Evolutionary conservation across 1,139 yeast genomes (phyloP).

Genomic region (Tardiomyces blankii): DNA sequence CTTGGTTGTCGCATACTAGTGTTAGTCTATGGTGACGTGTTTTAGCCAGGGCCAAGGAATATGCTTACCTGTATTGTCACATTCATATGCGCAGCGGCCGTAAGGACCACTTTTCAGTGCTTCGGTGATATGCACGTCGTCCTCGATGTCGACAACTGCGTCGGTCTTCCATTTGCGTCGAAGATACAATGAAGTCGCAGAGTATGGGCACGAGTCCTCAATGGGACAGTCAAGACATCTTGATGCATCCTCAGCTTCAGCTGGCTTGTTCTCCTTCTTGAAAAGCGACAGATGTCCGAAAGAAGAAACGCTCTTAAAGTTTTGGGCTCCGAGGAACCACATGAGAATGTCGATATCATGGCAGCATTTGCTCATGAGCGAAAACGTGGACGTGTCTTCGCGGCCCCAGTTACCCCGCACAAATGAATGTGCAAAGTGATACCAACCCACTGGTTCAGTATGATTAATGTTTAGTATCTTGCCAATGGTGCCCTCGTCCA

Average conservation of each 20-base stretch:
- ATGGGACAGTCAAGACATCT: slow-evolving; percentile 14
- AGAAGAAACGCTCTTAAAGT: slow-evolving; percentile 14
- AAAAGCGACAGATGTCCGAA: slow-evolving; percentile 17
- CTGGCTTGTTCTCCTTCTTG: slow-evolving; percentile 16
- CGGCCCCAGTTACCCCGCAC: slow-evolving; percentile 22
- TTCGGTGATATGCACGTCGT: slow-evolving; percentile 12
- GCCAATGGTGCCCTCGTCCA: slow-evolving; percentile 16
- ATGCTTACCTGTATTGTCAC: slow-evolving; percentile 13
- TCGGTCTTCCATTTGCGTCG: slow-evolving; percentile 9
- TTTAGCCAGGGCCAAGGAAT: no score
- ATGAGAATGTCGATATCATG: slow-evolving; percentile 19
- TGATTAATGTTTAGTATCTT: slow-evolving; percentile 18
- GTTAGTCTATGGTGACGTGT: no score
- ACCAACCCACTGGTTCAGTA: slow-evolving; percentile 23
- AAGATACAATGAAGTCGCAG: slow-evolving; percentile 16
- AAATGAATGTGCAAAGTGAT: slow-evolving; percentile 21
- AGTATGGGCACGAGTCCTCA: slow-evolving; percentile 15
- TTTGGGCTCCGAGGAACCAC: slow-evolving; percentile 17
- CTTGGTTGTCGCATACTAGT: slow-evolving; percentile 17
- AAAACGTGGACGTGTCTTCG: slow-evolving; percentile 14
- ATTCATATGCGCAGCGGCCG: slow-evolving; percentile 18
- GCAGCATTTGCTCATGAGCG: slow-evolving; percentile 22
- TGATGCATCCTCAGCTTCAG: slow-evolving; percentile 12
- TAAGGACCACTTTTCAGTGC: slow-evolving; percentile 16
- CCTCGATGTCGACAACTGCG: slow-evolving; percentile 1